Percentiles rank a stretch among this genome's conserved stretches.
phyloP scores from a whole-genome alignment of 2,329 filamentous ascomycete genomes.

The Neopestalotiopsis sp. region DNA sequence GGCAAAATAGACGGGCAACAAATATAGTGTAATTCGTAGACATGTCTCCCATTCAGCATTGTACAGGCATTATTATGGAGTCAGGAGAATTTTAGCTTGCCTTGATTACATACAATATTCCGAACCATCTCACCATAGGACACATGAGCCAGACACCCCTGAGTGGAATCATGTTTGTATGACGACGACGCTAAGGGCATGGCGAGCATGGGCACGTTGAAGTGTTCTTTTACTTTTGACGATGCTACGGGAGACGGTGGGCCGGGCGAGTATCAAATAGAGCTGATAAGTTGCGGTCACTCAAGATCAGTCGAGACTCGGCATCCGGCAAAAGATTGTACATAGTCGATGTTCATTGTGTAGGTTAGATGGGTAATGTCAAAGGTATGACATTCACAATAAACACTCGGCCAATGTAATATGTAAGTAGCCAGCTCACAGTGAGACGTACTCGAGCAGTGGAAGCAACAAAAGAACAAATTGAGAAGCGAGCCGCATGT shows the following conservation, averaged over 20 bases:
- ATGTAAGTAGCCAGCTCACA: too few relatives aligned
- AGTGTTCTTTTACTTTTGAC: background rate
- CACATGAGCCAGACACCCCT: background rate
- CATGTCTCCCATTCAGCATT: background rate
- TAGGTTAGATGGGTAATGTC: too few relatives aligned
- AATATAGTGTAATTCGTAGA: background rate
- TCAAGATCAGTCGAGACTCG: too few relatives aligned
- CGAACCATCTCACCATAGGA: background rate
- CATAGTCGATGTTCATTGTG: too few relatives aligned
- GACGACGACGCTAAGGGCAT: background rate
- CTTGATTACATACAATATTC: background rate
- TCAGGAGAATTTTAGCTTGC: background rate
- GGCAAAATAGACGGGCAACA: background rate
- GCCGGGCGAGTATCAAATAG: background rate
- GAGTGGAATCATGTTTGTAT: background rate
- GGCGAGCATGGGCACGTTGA: background rate
- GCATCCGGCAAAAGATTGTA: too few relatives aligned
- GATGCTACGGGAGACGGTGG: background rate
- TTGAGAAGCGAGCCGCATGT: background rate
- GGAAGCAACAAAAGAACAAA: background rate
- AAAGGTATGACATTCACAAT: too few relatives aligned
- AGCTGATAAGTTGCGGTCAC: background rate
- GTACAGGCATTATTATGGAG: background rate
- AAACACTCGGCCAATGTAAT: too few relatives aligned
- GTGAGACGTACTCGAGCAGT: too few relatives aligned